Evolutionary conservation across 305 asterid genomes (phyloP).

Genomic region (Fraxinus dipetala): DNA sequence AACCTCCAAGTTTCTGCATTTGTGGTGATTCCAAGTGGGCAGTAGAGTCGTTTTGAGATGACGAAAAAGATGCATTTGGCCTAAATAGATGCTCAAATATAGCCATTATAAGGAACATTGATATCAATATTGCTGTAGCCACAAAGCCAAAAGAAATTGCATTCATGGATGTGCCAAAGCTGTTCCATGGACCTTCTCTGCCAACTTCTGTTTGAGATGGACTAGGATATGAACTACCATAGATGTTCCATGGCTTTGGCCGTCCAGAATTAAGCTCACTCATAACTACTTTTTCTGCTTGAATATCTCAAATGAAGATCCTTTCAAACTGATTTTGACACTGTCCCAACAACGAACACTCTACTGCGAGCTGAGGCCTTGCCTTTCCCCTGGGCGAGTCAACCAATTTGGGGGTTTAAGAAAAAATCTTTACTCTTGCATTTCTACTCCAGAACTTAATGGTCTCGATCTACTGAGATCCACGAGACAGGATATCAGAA

Average conservation of each 20-base stretch:
- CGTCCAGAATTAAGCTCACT: constrained; percentile 45
- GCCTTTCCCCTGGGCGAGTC: neutral
- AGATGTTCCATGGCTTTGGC: constrained; percentile 52
- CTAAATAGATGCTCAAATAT: constrained; percentile 77
- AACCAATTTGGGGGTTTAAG: neutral
- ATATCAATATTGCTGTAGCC: constrained; percentile 80
- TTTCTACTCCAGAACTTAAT: neutral
- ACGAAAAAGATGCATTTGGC: constrained; percentile 35
- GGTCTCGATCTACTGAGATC: neutral
- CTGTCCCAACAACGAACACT: neutral
- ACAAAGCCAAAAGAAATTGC: constrained; percentile 86
- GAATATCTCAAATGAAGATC: neutral
- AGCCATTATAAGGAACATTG: constrained; percentile 89
- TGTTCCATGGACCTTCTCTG: constrained; percentile 51
- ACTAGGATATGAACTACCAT: constrained; percentile 18
- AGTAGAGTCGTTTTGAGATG: constrained; percentile 28
- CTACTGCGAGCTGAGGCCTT: neutral
- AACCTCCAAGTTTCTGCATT: constrained; percentile 35
- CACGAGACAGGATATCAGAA: neutral
- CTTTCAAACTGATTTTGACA: neutral
- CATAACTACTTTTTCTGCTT: constrained; percentile 30
- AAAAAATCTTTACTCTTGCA: neutral
- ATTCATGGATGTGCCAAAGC: constrained; percentile 70
- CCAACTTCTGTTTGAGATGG: constrained; percentile 40
- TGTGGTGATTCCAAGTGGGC: constrained; percentile 31